These are phyloP conservation scores for Andrographis paniculata DNA, from an alignment of 305 asterid species.

Conservation along the genomic window DNA sequence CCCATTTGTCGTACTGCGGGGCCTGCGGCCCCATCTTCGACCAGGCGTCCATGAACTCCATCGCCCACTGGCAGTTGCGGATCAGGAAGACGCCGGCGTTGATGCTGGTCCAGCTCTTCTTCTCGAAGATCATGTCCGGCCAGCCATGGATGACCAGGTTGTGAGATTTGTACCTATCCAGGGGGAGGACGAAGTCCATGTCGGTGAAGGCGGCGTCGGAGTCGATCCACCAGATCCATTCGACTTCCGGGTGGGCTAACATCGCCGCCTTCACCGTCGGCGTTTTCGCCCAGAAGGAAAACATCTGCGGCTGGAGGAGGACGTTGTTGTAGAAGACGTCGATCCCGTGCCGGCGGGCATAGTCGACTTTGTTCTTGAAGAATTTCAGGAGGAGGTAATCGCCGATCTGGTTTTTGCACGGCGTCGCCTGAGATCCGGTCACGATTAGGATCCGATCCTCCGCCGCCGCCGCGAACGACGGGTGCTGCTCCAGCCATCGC, in stretches of 20 bases:
- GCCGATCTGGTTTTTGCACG: slow-evolving; percentile 84
- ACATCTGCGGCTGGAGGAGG: slow-evolving; percentile 73
- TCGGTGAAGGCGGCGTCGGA: slow-evolving; percentile 95
- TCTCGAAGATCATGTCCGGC: slow-evolving; percentile 40
- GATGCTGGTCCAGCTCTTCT: slow-evolving; percentile 76
- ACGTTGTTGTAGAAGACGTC: slow-evolving; percentile 85
- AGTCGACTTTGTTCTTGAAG: slow-evolving; percentile 91
- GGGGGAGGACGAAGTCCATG: slow-evolving; percentile 73
- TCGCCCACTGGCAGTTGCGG: slow-evolving; percentile 82
- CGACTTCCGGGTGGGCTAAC: slow-evolving; percentile 94
- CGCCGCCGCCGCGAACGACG: slow-evolving; percentile 43
- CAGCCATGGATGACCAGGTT: slow-evolving; percentile 95
- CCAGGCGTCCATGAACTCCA: slow-evolving; percentile 83
- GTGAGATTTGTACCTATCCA: slow-evolving; percentile 45
- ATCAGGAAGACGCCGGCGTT: slow-evolving; percentile 91
- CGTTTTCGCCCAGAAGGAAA: slow-evolving; percentile 87
- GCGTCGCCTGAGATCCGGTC: slow-evolving; percentile 74
- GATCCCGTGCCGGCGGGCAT: slow-evolving; percentile 73
- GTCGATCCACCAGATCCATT: slow-evolving; percentile 99
- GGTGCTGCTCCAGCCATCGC: slow-evolving; percentile 69
- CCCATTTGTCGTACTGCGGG: slow-evolving; percentile 68
- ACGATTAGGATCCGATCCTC: slow-evolving; percentile 56
- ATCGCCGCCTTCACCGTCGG: slow-evolving; percentile 71
- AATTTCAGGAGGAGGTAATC: slow-evolving; percentile 63
- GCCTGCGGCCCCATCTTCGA: slow-evolving; percentile 89